Evolutionary conservation across 78 protist genomes (phyloP).

Genomic region (Emiliania huxleyi): DNA sequence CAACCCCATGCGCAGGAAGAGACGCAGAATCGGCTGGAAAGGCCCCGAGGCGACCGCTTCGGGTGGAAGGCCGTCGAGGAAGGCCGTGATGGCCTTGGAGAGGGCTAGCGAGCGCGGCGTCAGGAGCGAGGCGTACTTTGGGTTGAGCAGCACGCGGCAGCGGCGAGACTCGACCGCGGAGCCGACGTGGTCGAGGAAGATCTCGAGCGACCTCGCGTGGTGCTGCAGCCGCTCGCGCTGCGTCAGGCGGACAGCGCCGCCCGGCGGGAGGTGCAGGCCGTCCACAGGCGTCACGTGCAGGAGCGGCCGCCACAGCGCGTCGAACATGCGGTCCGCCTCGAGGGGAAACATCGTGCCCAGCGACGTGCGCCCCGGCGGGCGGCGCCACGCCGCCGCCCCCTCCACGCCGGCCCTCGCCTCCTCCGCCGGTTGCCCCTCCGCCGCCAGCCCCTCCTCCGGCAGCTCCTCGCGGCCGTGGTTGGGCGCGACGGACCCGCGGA

Average conservation of each 20-base stretch:
- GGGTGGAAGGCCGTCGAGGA: neutral
- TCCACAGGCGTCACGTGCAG: neutral
- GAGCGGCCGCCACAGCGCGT: neutral
- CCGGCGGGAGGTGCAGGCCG: neutral
- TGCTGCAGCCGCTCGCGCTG: neutral
- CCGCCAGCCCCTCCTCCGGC: neutral
- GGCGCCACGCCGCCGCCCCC: too few species aligned
- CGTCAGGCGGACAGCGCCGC: too few species aligned
- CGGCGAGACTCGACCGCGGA: neutral
- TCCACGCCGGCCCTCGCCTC: too few species aligned
- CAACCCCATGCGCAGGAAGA: neutral
- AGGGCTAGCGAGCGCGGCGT: neutral
- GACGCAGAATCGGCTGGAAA: neutral
- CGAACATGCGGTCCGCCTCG: neutral
- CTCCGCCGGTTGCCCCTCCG: neutral
- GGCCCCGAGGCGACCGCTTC: neutral
- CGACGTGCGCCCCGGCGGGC: too few species aligned
- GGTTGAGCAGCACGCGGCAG: neutral
- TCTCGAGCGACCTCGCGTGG: conserved; percentile 4
- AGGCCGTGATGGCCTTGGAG: neutral
- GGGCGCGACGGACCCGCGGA: neutral
- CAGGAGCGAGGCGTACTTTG: neutral
- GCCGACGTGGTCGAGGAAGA: conserved; percentile 26
- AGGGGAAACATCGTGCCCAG: conserved; percentile 2
- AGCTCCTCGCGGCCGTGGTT: neutral